Base-by-base conservation (phyloP, 2,329 filamentous ascomycete species). In the Coniella lustricola region DNA sequence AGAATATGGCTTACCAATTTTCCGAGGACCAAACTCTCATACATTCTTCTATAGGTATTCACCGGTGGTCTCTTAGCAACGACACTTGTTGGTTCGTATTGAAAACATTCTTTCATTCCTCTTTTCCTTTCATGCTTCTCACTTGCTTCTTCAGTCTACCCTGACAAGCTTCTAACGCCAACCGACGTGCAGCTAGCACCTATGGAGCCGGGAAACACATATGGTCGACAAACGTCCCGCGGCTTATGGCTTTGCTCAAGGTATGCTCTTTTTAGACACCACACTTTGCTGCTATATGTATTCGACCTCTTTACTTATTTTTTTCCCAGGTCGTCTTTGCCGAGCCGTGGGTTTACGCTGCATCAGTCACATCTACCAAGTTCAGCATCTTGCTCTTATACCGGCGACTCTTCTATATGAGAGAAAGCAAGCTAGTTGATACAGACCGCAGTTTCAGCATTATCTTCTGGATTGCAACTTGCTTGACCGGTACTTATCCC, bases 301-400 rank as follows among this genome's bases (percentile, higher is more conserved):
- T n/a, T n/a, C n/a, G n/a, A n/a, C n/a, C 25, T 29, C 25, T 29
- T 29, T 29, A 5, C 25, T 40, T 47, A 18, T 52, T 32, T 50
- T 9, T 45, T 12, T 4, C 16, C 5, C 49, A 64, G 60, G 41
- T 63, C 34, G 55, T 64, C 22, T 64, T 60, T 38, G 51, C 60
- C 12, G 62, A 64, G 38, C 57, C 60, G 3, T 59, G 51, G 16
- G 54, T 64, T n/a, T 64, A 64, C 39, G 60, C 58, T 2, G 56
- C 55, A 5, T 56, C 56, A 4, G 59, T 63, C 16, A 58, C 59
- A 9, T 59, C 60, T 17, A 64, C 60, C 7, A 63, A 63, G 46
- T 44, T 59, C 32, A 63, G 61, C 21, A 63, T 65, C 16, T 38
- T 64, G 7, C 44, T 64, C 17, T 60, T 64, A 49, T 65, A 65